A percentile compares a stretch with the other conserved stretches of the same genome.
phyloP scores from a whole-genome alignment of 441 rosid genomes.

The Viola pubescens region DNA sequence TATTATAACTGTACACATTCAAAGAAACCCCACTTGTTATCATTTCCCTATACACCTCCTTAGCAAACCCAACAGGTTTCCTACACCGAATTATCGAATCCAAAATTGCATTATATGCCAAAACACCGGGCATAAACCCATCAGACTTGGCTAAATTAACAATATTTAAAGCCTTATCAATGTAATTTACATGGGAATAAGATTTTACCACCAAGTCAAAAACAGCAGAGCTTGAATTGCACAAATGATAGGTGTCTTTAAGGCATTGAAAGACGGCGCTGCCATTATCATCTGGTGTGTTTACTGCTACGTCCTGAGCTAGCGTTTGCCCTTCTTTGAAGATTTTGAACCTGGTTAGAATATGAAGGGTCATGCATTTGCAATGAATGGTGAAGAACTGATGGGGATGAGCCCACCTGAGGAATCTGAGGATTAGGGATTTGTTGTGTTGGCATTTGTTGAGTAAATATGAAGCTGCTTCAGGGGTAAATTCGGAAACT shows the following conservation, averaged over 20 bases:
- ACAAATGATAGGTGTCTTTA: slow-evolving; percentile 46
- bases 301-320: slow-evolving; percentile 55
- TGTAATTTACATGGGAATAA: slow-evolving; percentile 49
- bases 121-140: slow-evolving; percentile 86
- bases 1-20: slow-evolving; percentile 73
- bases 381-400: slow-evolving; percentile 56
- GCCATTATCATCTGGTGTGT: slow-evolving; percentile 33
- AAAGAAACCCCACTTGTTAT: slow-evolving; percentile 45
- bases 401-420: slow-evolving; percentile 58
- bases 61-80: slow-evolving; percentile 38
- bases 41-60: slow-evolving; percentile 56
- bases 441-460: slow-evolving; percentile 54
- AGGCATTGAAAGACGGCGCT: slow-evolving; percentile 47
- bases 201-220: slow-evolving; percentile 80
- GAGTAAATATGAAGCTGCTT: slow-evolving; percentile 52
- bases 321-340: slow-evolving; percentile 63
- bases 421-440: slow-evolving; percentile 43
- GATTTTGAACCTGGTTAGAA: slow-evolving; percentile 72
- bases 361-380: slow-evolving; percentile 69
- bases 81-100: slow-evolving; percentile 61
- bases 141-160: slow-evolving; percentile 46
- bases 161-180: slow-evolving; percentile 54
- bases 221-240: slow-evolving; percentile 71
- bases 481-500: slow-evolving; percentile 52
- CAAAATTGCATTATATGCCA: slow-evolving; percentile 72